Percentiles rank a stretch among this genome's conserved stretches.
These are phyloP conservation scores for Ogataea allantospora DNA, from an alignment of 805 yeast genomes.

Conservation along the genomic window DNA sequence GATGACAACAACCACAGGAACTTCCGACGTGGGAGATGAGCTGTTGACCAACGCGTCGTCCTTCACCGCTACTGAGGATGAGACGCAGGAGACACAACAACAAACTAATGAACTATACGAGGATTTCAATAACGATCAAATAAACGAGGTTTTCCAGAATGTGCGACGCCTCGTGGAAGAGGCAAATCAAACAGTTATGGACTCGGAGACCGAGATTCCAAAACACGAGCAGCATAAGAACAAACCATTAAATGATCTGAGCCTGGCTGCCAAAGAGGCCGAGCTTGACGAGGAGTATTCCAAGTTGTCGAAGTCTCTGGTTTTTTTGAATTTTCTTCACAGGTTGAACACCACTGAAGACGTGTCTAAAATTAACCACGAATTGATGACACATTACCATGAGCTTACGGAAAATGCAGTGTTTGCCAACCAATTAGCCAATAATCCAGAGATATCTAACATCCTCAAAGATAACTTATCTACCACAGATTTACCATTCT, in stretches of 20 bases:
- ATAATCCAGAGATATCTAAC: conserved; percentile 30
- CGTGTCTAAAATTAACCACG: conserved; percentile 20
- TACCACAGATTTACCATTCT: conserved; percentile 20
- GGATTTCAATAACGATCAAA: conserved; percentile 21
- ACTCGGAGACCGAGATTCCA: conserved; percentile 29
- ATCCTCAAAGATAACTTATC: conserved; percentile 25
- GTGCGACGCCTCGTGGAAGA: conserved; percentile 28
- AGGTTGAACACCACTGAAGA: conserved; percentile 27
- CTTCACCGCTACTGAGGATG: conserved; percentile 10
- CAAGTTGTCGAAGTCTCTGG: conserved; percentile 26
- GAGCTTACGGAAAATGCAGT: conserved; percentile 26
- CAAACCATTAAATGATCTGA: conserved; percentile 6
- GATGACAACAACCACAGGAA: conserved; percentile 10
- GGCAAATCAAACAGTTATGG: conserved; percentile 28
- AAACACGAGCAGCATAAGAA: conserved; percentile 18
- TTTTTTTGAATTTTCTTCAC: conserved; percentile 30
- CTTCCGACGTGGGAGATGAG: conserved; percentile 15
- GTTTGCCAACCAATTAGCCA: conserved; percentile 28
- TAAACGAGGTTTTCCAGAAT: conserved; percentile 27
- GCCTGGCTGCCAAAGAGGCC: conserved; percentile 5
- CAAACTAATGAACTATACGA: conserved; percentile 11
- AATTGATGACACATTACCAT: conserved; percentile 23
- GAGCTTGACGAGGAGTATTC: conserved; percentile 27
- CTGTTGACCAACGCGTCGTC: conserved; percentile 10
- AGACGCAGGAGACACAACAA: conserved; percentile 3